phyloP scores from a whole-genome alignment of 495 filamentous ascomycete species.

The Opeltia flavorubescens region DNA sequence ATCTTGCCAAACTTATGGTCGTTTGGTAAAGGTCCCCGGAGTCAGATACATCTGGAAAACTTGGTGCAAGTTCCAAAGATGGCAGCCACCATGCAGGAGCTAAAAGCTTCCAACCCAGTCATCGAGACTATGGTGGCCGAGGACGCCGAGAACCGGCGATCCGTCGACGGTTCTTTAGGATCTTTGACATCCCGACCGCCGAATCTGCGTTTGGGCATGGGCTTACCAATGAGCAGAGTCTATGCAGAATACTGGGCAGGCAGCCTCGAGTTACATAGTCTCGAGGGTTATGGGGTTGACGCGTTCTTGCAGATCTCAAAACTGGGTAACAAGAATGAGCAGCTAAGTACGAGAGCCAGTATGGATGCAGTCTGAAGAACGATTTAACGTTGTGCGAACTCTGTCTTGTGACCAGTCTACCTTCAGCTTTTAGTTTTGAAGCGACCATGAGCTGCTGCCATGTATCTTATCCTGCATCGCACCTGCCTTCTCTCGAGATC shows the following conservation, averaged over 20 bases:
- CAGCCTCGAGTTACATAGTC: slow-evolving; percentile 75
- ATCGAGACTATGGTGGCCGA: slow-evolving; percentile 15
- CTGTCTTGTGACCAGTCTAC: background rate
- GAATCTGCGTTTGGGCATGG: slow-evolving; percentile 82
- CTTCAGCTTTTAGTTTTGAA: background rate
- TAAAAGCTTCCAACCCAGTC: slow-evolving; percentile 24
- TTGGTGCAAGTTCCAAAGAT: slow-evolving; percentile 78
- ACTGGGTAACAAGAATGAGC: slow-evolving; percentile 96
- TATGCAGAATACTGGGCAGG: slow-evolving; percentile 99
- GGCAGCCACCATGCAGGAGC: slow-evolving; percentile 88
- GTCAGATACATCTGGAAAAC: slow-evolving; percentile 59
- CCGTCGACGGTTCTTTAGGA: slow-evolving; percentile 50
- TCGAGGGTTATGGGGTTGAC: slow-evolving; percentile 97
- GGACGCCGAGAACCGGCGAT: slow-evolving; percentile 21
- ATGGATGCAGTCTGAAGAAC: slow-evolving; percentile 68
- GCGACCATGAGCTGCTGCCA: background rate
- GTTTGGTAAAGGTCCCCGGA: slow-evolving; percentile 80
- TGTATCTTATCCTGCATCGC: background rate
- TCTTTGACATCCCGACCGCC: slow-evolving; percentile 69
- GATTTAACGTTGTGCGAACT: background rate
- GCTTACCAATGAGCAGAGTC: slow-evolving; percentile 81
- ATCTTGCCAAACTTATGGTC: slow-evolving; percentile 88
- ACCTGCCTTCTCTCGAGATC: background rate
- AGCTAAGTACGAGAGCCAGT: slow-evolving; percentile 71
- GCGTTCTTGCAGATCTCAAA: slow-evolving; percentile 95